Evolutionary conservation across 2,329 filamentous ascomycete genomes (phyloP), one percentile per base, ranked within the genome.

Genomic region (Alternaria triticimaculans): DNA sequence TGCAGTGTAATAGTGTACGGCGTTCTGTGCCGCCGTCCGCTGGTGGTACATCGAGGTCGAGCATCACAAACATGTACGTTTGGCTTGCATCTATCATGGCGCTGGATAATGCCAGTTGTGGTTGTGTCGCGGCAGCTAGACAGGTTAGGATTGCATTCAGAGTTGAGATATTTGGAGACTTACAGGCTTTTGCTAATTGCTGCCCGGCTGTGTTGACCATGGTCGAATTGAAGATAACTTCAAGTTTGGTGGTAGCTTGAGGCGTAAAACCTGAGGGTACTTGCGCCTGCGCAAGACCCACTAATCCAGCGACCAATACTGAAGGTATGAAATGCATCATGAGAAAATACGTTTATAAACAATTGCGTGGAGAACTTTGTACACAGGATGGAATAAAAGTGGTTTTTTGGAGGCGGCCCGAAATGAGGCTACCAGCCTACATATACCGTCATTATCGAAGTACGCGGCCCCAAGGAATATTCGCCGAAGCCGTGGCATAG

Each of bases 51-150:
- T 79, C 77, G 10, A 79, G 72, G 55, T 79, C 77, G 18, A 79
- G 53, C 77, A 79, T 79, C 21, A 79, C 69, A 64, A 78, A 79
- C 64, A 79, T 70, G 67, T 70, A 79, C 3, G 73, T 76, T 3
- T 72, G 69, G 25, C 21, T 62, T 14, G 60, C 21, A 49, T 68
- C 68, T 26, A 64, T 49, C 23, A 62, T 63, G 23, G 62, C 54
- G 41, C 61, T 70, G 8, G 71, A 46, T 15, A 78, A 28, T 11
- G 74, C 77, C 53, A 79, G 60, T 55, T 72, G 71, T 12, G 77
- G 77, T 62, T 74, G 70, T 20, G 28, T 66, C 26, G 72, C 62
- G 2, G 72, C 76, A 55, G 61, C 76, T 79, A 46, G 54, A 10
- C 3, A 14, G 9, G 58, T 76, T 54, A 73, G 66, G 7, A 1